Evolutionary conservation across 805 yeast species (phyloP).

Genomic region (Clavispora phyllophila): DNA sequence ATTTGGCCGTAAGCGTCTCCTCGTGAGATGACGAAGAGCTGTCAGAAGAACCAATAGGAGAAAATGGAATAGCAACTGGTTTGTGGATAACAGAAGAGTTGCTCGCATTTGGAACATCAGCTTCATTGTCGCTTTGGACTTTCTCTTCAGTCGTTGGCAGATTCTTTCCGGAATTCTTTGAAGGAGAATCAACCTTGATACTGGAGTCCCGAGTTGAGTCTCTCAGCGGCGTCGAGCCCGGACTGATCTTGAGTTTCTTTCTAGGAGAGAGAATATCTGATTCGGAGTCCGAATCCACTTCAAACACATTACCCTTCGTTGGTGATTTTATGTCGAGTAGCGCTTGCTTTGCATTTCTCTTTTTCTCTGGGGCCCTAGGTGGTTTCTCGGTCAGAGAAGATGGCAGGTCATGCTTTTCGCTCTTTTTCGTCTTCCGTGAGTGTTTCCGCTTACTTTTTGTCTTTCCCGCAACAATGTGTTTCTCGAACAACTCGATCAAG

Average conservation of each 20-base stretch:
- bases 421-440: not conserved
- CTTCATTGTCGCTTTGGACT: not conserved
- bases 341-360: slow-evolving; percentile 7
- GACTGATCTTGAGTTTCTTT: slow-evolving; percentile 6
- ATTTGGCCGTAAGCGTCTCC: not conserved
- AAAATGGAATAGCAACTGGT: not conserved
- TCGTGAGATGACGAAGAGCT: not conserved
- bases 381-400: not conserved
- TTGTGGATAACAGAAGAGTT: not conserved
- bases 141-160: not conserved
- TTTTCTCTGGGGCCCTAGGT: slow-evolving; percentile 1
- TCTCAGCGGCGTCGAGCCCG: slow-evolving; percentile 1
- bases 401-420: no score
- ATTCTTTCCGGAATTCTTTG: not conserved
- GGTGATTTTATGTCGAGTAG: slow-evolving; percentile 1
- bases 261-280: slow-evolving; percentile 11
- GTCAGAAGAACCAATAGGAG: not conserved
- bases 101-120: not conserved
- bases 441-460: not conserved
- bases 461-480: slow-evolving; percentile 34
- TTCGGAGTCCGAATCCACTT: slow-evolving; percentile 14
- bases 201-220: not conserved
- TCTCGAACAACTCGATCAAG: slow-evolving; percentile 56
- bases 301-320: slow-evolving; percentile 14
- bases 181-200: not conserved